Evolutionary conservation across 192 early-diverging fungal species (phyloP).

Genomic region (Coemansia sp.): DNA sequence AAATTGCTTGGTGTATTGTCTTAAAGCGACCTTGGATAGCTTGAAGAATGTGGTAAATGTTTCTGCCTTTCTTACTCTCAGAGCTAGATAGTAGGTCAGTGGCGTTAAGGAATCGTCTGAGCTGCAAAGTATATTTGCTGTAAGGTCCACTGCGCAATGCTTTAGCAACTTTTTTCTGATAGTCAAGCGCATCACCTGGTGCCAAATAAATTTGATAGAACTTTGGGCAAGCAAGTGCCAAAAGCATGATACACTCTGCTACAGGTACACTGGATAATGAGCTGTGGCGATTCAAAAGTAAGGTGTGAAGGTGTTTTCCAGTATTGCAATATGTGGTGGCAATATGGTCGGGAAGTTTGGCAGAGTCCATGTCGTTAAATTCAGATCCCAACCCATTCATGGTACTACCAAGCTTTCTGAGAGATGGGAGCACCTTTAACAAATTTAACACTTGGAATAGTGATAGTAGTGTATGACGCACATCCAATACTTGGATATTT

Average conservation of each 20-base stretch:
- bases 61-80: not conserved
- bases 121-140: not conserved
- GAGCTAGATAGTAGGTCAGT: not conserved
- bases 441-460: not conserved
- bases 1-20: no score
- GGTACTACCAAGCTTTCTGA: not conserved
- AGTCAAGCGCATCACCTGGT: not conserved
- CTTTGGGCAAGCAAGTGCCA: not conserved
- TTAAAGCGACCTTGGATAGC: no score
- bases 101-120: not conserved
- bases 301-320: not conserved
- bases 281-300: not conserved
- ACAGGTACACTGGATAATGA: not conserved
- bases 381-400: not conserved
- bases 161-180: not conserved
- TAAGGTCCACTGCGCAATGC: not conserved
- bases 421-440: not conserved
- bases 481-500: not conserved
- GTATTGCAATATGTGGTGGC: not conserved
- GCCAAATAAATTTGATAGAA: not conserved
- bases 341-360: not conserved
- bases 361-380: not conserved
- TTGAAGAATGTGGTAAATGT: no score
- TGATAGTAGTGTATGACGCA: not conserved
- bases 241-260: not conserved